Conservation (phyloP, 805 yeast genomes). For the Starmerella stigmatis region DNA sequence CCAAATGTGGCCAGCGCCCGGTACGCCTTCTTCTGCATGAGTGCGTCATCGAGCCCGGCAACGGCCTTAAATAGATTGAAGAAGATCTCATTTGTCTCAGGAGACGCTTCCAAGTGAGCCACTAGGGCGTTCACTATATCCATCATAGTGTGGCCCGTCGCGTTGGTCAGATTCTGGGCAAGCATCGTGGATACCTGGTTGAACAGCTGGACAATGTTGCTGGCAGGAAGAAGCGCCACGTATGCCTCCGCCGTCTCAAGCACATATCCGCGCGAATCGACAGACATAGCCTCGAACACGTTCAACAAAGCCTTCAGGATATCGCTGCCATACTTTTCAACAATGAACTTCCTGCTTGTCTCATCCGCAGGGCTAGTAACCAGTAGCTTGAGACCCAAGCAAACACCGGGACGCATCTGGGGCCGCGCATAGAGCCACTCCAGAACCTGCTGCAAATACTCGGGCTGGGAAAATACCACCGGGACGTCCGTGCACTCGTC, state of each 20-base stretch:
- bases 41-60: slow-evolving; percentile 33
- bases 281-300: slow-evolving; percentile 75
- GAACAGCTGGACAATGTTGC: slow-evolving; percentile 65
- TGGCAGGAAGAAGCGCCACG: slow-evolving; percentile 54
- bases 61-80: slow-evolving; percentile 21
- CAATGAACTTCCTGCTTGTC: slow-evolving; percentile 50
- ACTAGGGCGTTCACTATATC: slow-evolving; percentile 83
- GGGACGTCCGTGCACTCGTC: slow-evolving; percentile 71
- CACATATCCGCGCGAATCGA: slow-evolving; percentile 73
- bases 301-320: slow-evolving; percentile 80
- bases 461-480: slow-evolving; percentile 30
- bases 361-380: slow-evolving; percentile 63
- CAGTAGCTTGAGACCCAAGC: slow-evolving; percentile 66
- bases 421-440: slow-evolving; percentile 63
- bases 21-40: slow-evolving; percentile 82
- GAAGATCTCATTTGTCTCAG: slow-evolving; percentile 13
- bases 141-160: slow-evolving; percentile 71
- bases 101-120: slow-evolving; percentile 55
- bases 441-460: slow-evolving; percentile 69
- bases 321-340: slow-evolving; percentile 49
- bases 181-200: slow-evolving; percentile 74
- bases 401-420: slow-evolving; percentile 66
- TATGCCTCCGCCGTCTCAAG: slow-evolving; percentile 79
- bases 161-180: slow-evolving; percentile 34
- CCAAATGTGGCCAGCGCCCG: slow-evolving; percentile 53